Base-by-base conservation (phyloP, 2,329 filamentous ascomycete species). In the Cordyceps farinosa region DNA sequence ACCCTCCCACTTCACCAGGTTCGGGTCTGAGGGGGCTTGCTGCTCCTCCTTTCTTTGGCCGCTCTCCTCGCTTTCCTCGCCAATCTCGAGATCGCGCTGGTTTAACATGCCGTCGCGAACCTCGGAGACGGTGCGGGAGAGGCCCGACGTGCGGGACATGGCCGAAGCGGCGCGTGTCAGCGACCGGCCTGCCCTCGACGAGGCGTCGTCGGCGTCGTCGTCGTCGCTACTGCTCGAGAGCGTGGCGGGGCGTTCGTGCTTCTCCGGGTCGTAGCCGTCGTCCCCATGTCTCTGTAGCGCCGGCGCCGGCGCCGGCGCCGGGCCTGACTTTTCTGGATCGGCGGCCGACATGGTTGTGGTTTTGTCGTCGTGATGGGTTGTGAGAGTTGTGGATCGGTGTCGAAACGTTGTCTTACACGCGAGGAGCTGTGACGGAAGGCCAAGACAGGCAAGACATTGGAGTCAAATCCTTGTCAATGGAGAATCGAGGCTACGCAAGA, bases 1-100 rank as follows among this genome's bases (percentile, higher is more conserved):
- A 0, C 82, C 83, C 42, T 81, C 75, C 84, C 85, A 82, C 3
- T 70, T 70, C 27, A 82, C 78, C 13, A 81, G 70, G 55, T 80
- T 75, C 4, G 77, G 76, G 56, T 81, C 67, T 3, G 38, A 36
- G 15, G 53, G 27, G 22, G 22, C 22, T 22, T 22, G 22, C 9
- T 69, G 54, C 47, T 67, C 70, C 47, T 58, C 56, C 29, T 68
- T 68, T 36, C 66, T 66, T 57, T 68, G 71, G 47, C 67, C 64
- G 10, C 52, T 64, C 27, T 67, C 65, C 27, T 67, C 62, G 22
- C 55, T 57, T 8, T 62, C 64, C 29, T 62, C 69, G 54, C 70
- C 74, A 6, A 76, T 66, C 64, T 79, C 74, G 4, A 76, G 67
- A 63, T 79, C 77, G 6, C 74, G 69, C 45, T 72, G 71, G 48